Evolutionary conservation across 73 alveolate genomes (phyloP), one percentile per base, ranked within the genome.

Genomic region (Effrenium voratum): DNA sequence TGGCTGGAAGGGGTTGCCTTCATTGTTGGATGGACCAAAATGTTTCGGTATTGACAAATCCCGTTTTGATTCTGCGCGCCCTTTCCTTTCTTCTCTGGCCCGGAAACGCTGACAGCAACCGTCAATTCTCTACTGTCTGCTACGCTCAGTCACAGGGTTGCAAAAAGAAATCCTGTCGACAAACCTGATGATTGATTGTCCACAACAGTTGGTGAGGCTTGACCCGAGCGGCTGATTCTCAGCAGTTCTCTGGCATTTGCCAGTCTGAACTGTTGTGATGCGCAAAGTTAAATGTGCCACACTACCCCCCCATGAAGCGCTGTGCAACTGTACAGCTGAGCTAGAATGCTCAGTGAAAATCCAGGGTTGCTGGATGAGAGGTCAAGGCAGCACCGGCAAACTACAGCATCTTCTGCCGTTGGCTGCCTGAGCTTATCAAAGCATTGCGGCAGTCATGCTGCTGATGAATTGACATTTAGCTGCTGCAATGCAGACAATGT

Each of bases 361-460:
- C 72, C 72, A 22, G 28, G 16, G 72, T 57, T 30, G 28, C 72
- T 22, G 72, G 16, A 30, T 30, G 72, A 30, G 72, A 57, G 16
- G 28, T 30, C 43, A 3, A 70, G 47, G 28, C 82, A 28, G 82
- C 13, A 32, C 82, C 45, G 4, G 38, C 59, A 40, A 73, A 63
- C 70, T 41, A 86, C 94, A 86, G 81, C 94, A 86, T 57, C 82
- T 86, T 86, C 81, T 86, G 94, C 59, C 94, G 94, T 82, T 86
- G 94, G 45, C 94, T 86, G 41, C 94, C 94, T 86, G 50, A 24
- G 47, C 43, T 16, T n/a, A 19, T 52, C 34, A 36, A 55, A 43
- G 22, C 57, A 22, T 13, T 26, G 59, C 34, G 55, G 15, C 59
- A 52, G 40, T 30, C 80, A 12, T 68, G 80, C 34, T 30, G 43